These are phyloP conservation scores for Epichloe coenophiala DNA, from an alignment of 2,329 filamentous ascomycete genomes.

Conservation along the genomic window DNA sequence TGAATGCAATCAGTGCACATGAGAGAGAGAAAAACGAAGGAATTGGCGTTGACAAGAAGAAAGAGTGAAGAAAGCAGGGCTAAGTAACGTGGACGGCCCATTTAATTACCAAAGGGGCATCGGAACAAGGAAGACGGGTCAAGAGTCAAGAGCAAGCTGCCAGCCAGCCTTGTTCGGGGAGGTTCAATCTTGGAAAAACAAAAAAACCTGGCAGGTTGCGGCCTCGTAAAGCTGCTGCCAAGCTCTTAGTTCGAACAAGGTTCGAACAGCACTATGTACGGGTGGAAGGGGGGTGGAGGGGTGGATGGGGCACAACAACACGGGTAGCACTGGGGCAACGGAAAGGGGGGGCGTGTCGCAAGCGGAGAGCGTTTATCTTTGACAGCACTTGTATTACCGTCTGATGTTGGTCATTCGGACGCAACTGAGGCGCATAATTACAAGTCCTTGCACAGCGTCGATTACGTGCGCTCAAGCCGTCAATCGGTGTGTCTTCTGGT, in stretches of 20 bases:
- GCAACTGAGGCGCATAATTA: no score
- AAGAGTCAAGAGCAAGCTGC: not conserved
- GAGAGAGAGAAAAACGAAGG: not conserved
- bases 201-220: not conserved
- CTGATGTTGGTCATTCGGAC: no score
- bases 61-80: not conserved
- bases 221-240: conserved; percentile 2
- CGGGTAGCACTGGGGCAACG: no score
- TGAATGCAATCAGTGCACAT: not conserved
- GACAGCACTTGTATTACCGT: no score
- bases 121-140: not conserved
- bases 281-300: not conserved
- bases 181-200: not conserved
- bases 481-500: no score
- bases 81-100: not conserved
- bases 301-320: not conserved
- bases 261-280: not conserved
- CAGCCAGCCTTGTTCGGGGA: not conserved
- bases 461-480: not conserved
- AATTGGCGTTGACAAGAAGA: not conserved
- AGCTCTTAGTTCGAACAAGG: not conserved
- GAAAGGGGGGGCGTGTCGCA: not conserved
- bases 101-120: not conserved
- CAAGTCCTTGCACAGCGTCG: not conserved
- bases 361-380: not conserved